Evolutionary conservation across 169 alveolate genomes (phyloP).

Genomic region (Plasmodium yoelii): DNA sequence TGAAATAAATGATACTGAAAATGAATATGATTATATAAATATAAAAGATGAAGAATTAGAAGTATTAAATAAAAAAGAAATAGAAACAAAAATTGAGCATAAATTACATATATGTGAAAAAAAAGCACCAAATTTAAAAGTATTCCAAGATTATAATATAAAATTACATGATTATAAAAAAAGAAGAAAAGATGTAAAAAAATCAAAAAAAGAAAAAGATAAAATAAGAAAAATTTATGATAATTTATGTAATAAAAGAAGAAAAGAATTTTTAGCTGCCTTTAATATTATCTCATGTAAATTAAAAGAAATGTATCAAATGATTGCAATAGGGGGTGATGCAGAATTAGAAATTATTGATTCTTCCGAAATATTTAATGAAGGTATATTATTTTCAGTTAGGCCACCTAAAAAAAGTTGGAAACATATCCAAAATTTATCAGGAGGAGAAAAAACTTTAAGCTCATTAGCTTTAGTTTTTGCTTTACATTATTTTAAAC

Average conservation of each 20-base stretch:
- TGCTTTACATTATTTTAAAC: slow-evolving; percentile 98
- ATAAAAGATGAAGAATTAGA: slow-evolving; percentile 77
- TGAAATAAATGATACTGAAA: slow-evolving; percentile 65
- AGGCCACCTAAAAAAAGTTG: slow-evolving; percentile 98
- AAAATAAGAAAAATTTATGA: slow-evolving; percentile 78
- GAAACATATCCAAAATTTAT: slow-evolving; percentile 96
- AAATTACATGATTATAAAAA: slow-evolving; percentile 80
- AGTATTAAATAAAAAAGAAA: slow-evolving; percentile 78
- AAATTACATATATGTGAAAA: slow-evolving; percentile 61
- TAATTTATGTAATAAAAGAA: slow-evolving; percentile 80
- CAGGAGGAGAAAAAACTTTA: slow-evolving; percentile 99
- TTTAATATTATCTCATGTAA: slow-evolving; percentile 88
- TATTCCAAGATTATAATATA: slow-evolving; percentile 78
- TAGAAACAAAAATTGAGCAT: slow-evolving; percentile 80
- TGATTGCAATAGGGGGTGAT: slow-evolving; percentile 97
- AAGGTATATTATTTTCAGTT: slow-evolving; percentile 97
- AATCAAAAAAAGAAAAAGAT: slow-evolving; percentile 76
- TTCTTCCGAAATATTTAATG: slow-evolving; percentile 97
- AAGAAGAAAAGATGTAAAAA: slow-evolving; percentile 78
- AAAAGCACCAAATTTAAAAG: slow-evolving; percentile 77
- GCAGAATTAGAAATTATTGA: slow-evolving; percentile 98
- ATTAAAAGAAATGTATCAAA: slow-evolving; percentile 92
- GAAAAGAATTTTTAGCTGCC: slow-evolving; percentile 87
- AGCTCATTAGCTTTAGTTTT: slow-evolving; percentile 97
- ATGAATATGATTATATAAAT: slow-evolving; percentile 67